Base-by-base conservation (phyloP, 1,284 basidiomycete species). In the Naganishia liquefaciens region DNA sequence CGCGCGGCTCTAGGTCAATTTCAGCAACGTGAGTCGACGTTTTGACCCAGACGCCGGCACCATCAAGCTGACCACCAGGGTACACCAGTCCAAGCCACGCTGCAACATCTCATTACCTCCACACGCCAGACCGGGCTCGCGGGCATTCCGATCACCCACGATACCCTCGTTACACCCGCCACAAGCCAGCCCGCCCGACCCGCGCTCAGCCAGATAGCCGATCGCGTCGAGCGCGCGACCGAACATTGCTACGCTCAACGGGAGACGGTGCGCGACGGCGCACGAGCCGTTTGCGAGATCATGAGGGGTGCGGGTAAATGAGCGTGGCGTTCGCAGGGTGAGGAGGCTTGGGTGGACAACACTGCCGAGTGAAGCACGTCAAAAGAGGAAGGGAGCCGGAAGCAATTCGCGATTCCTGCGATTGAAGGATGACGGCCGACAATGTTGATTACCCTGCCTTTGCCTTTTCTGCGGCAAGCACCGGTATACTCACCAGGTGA, bases 191-290 rank as follows among this genome's bases (percentile, higher is more conserved):
- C 40, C 23, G 43, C 57, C n/a, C n/a, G n/a, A n/a, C n/a, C n/a
- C 0, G 49, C 46, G 30, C 57, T 60, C 21, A 46, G 46, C 57
- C 46, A 40, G 33, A 21, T 60, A 13, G 57, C 57, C 5, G 19
- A 33, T 17, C 57, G 50, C 19, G 57, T 60, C 15, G 57, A 60
- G 40, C 46, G 37, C n/a, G 57, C 57, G 1, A 60, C 57, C 21
- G 57, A 60, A n/a, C 23, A 23, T 6, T 50, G 57, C 33, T 60
- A 42, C 27, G 57, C 37, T 33, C 57, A 60, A 46, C 57, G 57
- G 23, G 23, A 37, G 39, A 50, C 57, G 44, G 33, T 60, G 23
- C 47, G 57, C 46, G 57, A 60, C 40, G 57, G 46, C n/a, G 46
- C 57, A n/a, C 30, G 46, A 21, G 47, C 57, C 21, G 57, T 50